Percentiles rank a stretch among this genome's conserved stretches.
These are phyloP conservation scores for Magnolia sinica DNA, from an alignment of 164 flowering plant genomes.

Conservation along the genomic window DNA sequence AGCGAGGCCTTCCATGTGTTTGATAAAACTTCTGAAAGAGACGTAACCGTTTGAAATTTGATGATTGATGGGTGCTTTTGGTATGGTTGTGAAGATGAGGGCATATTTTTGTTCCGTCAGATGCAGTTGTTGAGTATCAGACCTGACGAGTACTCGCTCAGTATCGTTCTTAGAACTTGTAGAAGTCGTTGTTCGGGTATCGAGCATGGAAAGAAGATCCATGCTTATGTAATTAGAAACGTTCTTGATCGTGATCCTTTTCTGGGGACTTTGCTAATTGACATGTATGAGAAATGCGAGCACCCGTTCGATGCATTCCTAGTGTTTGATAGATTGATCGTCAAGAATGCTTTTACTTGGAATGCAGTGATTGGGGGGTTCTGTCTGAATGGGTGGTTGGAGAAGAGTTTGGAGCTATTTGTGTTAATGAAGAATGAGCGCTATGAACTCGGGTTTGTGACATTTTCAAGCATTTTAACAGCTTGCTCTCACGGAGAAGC, in stretches of 20 bases:
- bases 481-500: constrained; percentile 42
- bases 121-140: constrained; percentile 41
- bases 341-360: constrained; percentile 45
- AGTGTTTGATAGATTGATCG: constrained; percentile 34
- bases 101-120: constrained; percentile 34
- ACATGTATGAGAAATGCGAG: no score
- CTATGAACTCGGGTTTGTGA: constrained; percentile 29
- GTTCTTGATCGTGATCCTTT: constrained; percentile 34
- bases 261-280: constrained; percentile 49
- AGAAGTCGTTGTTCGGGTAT: constrained; percentile 8
- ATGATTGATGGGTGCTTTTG: constrained; percentile 51
- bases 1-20: constrained; percentile 48
- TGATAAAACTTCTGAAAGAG: constrained; percentile 30
- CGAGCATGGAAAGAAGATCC: constrained; percentile 46
- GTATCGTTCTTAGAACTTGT: constrained; percentile 41
- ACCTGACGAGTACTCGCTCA: constrained; percentile 53
- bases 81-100: constrained; percentile 33
- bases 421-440: constrained; percentile 29
- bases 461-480: constrained; percentile 41
- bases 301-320: no score
- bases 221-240: constrained; percentile 45
- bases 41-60: constrained; percentile 61
- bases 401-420: constrained; percentile 42
- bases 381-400: constrained; percentile 45
- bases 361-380: constrained; percentile 66